A percentile compares a stretch with the other conserved stretches of the same genome.
Evolutionary conservation across 2,329 filamentous ascomycete species (phyloP).

Genomic region (Calonectria pauciramosa): DNA sequence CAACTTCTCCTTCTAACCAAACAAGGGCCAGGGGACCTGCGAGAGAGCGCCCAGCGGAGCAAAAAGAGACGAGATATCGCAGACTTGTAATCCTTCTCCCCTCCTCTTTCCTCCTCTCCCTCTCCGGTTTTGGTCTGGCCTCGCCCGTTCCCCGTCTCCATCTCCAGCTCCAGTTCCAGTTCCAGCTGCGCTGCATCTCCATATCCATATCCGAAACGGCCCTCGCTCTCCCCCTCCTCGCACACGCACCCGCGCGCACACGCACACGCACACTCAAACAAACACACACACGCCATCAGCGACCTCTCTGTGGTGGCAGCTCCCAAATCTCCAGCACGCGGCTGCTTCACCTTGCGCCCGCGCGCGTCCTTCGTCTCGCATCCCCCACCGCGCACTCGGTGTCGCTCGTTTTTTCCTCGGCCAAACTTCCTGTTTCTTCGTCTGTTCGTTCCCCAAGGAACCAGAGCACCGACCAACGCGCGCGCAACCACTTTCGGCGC

Average conservation of each 20-base stretch:
- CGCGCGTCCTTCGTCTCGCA: conserved; percentile 38
- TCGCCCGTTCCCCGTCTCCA: background rate
- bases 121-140: conserved; percentile 21
- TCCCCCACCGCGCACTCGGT: conserved; percentile 34
- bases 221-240: conserved; percentile 10
- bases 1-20: conserved; percentile 28
- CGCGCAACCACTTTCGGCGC: conserved; percentile 5
- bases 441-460: conserved; percentile 15
- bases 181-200: background rate
- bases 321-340: conserved; percentile 37
- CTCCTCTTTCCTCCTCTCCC: conserved; percentile 22
- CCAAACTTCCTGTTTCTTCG: background rate
- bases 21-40: conserved; percentile 36
- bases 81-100: conserved; percentile 18
- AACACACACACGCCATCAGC: conserved; percentile 26
- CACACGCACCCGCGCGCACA: conserved; percentile 11
- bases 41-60: conserved; percentile 22
- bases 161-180: background rate
- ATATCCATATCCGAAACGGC: conserved; percentile 20
- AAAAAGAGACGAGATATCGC: conserved; percentile 29
- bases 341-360: conserved; percentile 42
- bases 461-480: conserved; percentile 15
- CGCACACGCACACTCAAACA: conserved; percentile 4
- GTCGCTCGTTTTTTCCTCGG: conserved; percentile 23
- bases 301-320: conserved; percentile 33